Conservation (phyloP, 768 basidiomycete species). For the Russula sp. region DNA sequence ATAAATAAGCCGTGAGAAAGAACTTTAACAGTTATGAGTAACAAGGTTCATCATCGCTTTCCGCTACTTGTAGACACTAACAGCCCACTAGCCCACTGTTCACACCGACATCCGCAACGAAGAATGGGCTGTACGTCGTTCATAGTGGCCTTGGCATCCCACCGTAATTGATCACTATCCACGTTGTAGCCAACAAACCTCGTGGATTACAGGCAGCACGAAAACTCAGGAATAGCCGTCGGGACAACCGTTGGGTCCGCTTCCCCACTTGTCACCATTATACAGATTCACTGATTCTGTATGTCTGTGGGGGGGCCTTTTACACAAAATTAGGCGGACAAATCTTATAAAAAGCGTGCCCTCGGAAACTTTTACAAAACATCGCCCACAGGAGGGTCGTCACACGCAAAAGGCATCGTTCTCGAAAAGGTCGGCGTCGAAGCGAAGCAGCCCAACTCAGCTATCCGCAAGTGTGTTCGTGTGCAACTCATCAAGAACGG, state of each 20-base stretch:
- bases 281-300: background rate
- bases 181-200: slow-evolving; percentile 84
- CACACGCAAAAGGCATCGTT: slow-evolving; percentile 99
- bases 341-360: slow-evolving; percentile 98
- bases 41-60: slow-evolving; percentile 1
- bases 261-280: background rate
- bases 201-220: slow-evolving; percentile 98
- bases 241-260: slow-evolving; percentile 94
- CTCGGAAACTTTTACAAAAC: slow-evolving; percentile 99
- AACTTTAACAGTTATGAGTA: slow-evolving; percentile 35
- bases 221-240: slow-evolving; percentile 90
- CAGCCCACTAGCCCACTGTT: slow-evolving; percentile 9
- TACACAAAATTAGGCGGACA: slow-evolving; percentile 69
- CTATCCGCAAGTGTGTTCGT: slow-evolving; percentile 99
- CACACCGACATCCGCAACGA: slow-evolving; percentile 44
- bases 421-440: slow-evolving; percentile 99
- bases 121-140: slow-evolving; percentile 78
- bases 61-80: background rate
- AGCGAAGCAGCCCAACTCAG: slow-evolving; percentile 99
- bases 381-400: slow-evolving; percentile 97
- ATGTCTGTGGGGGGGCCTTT: background rate
- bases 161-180: background rate
- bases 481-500: slow-evolving; percentile 99
- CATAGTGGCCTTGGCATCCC: background rate
- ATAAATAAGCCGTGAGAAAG: slow-evolving; percentile 26